Conservation (phyloP, 2,329 filamentous ascomycete genomes). For the Colletotrichum sp. region DNA sequence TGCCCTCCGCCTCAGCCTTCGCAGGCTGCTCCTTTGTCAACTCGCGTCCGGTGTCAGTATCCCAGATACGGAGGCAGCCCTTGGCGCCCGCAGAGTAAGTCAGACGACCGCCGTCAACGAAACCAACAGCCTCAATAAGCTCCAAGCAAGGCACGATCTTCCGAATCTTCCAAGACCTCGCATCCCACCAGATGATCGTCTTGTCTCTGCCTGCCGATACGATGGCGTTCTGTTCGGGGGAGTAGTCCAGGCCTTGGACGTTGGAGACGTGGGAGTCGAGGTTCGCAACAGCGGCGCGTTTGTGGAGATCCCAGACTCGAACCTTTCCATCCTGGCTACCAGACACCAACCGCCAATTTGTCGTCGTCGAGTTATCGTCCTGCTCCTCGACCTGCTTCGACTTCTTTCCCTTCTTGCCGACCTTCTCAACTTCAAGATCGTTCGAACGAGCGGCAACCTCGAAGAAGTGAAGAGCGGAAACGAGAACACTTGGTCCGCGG, state of each 20-base stretch:
- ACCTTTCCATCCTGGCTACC: slow-evolving; percentile 95
- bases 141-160: slow-evolving; percentile 86
- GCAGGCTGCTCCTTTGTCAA: slow-evolving; percentile 74
- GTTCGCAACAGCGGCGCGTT: slow-evolving; percentile 75
- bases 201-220: slow-evolving; percentile 91
- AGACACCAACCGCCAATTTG: slow-evolving; percentile 81
- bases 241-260: slow-evolving; percentile 87
- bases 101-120: slow-evolving; percentile 71
- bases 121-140: slow-evolving; percentile 82
- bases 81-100: slow-evolving; percentile 87
- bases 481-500: slow-evolving; percentile 87
- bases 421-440: slow-evolving; percentile 43
- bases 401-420: slow-evolving; percentile 46
- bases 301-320: slow-evolving; percentile 89
- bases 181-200: slow-evolving; percentile 92
- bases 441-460: slow-evolving; percentile 61
- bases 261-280: slow-evolving; percentile 95
- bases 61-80: slow-evolving; percentile 84
- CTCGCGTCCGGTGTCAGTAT: slow-evolving; percentile 77
- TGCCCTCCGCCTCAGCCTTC: slow-evolving; percentile 66
- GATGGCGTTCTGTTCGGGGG: slow-evolving; percentile 72
- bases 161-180: slow-evolving; percentile 80
- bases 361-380: slow-evolving; percentile 41
- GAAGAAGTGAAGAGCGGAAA: slow-evolving; percentile 93
- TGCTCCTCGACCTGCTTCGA: slow-evolving; percentile 47